phyloP scores from a whole-genome alignment of 129 eudicot species.

The Logfia minima region DNA sequence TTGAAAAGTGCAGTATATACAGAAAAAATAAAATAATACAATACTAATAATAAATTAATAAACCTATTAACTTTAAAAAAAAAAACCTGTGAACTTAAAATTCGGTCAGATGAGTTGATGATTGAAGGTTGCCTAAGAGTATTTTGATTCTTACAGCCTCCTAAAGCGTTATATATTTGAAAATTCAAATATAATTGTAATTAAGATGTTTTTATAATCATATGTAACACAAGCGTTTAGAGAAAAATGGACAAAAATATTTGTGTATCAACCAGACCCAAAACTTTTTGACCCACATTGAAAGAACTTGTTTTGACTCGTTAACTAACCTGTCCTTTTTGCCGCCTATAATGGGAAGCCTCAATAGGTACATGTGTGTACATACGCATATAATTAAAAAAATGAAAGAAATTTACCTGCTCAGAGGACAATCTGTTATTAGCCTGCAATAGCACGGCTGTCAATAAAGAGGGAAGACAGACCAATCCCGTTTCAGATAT shows the following conservation, averaged over 20 bases:
- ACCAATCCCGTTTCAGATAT: constrained; percentile 90
- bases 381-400: background rate
- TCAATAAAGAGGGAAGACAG: constrained; percentile 88
- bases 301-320: background rate
- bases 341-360: background rate
- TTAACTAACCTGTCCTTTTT: background rate
- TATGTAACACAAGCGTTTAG: background rate
- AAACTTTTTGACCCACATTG: background rate
- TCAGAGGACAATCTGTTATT: constrained; percentile 80
- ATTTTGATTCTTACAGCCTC: background rate
- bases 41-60: too few relatives aligned
- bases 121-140: background rate
- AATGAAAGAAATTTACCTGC: constrained; percentile 44
- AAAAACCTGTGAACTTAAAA: background rate
- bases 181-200: background rate
- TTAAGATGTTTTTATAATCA: background rate
- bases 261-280: background rate
- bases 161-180: background rate
- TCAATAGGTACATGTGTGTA: background rate
- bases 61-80: background rate
- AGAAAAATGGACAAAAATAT: background rate
- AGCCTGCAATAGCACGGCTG: constrained; percentile 95
- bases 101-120: too few relatives aligned
- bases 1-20: background rate
- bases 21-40: too few relatives aligned